These are phyloP conservation scores for Lonicera japonica DNA, from an alignment of 129 eudicot genomes.

Conservation along the genomic window DNA sequence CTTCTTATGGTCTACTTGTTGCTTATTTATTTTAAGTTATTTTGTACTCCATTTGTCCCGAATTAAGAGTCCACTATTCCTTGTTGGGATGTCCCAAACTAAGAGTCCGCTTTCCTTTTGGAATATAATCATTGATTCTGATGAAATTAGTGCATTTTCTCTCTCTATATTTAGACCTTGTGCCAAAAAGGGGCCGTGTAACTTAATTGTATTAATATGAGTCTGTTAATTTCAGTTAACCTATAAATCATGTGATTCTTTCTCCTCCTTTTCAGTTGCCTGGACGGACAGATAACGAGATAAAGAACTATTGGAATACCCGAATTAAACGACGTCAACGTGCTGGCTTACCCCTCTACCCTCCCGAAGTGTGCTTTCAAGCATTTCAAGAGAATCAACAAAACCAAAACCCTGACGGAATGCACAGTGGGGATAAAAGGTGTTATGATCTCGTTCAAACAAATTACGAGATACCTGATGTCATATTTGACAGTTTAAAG, in stretches of 20 bases:
- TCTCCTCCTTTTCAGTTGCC: conserved; percentile 14
- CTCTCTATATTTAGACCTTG: background rate
- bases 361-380: conserved; percentile 16
- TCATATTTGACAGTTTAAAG: conserved; percentile 21
- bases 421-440: conserved; percentile 20
- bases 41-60: no score
- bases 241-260: background rate
- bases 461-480: conserved; percentile 26
- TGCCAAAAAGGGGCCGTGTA: background rate
- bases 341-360: conserved; percentile 20
- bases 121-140: no score
- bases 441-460: conserved; percentile 17
- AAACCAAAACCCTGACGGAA: conserved; percentile 10
- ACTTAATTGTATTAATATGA: background rate
- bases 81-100: no score
- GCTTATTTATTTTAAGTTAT: no score
- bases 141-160: background rate
- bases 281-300: conserved; percentile 26
- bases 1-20: background rate
- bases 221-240: background rate
- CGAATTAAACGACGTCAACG: conserved; percentile 20
- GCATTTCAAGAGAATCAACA: conserved; percentile 16
- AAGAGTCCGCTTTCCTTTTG: no score
- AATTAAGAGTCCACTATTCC: no score
- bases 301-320: conserved; percentile 22